Percentiles rank a stretch among this genome's conserved stretches.
phyloP scores from a whole-genome alignment of 805 yeast species.

The Wickerhamiella musiphila region DNA sequence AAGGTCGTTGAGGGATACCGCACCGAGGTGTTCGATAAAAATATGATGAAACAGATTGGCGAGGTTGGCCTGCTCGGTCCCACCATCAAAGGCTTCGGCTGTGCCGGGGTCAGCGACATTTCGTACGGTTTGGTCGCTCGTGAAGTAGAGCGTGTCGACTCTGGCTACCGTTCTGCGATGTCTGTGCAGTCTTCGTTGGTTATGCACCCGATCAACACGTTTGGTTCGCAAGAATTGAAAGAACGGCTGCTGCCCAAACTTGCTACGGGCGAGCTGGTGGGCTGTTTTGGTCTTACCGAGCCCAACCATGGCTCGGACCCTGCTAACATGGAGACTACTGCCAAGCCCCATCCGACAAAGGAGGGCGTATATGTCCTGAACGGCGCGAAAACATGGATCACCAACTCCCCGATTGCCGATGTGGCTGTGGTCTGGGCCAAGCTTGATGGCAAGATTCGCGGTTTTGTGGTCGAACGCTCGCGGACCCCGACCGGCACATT shows the following conservation, averaged over 20 bases:
- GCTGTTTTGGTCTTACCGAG: conserved; percentile 50
- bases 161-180: conserved; percentile 29
- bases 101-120: conserved; percentile 27
- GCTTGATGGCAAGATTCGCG: conserved; percentile 27
- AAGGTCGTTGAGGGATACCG: conserved; percentile 25
- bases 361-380: conserved; percentile 25
- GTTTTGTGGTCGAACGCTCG: conserved; percentile 26
- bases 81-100: conserved; percentile 27
- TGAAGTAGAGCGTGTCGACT: conserved; percentile 29
- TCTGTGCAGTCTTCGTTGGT: conserved; percentile 30
- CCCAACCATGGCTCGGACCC: conserved; percentile 49
- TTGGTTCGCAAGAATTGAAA: conserved; percentile 27
- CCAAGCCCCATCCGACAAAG: conserved; percentile 27
- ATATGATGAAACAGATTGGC: conserved; percentile 26
- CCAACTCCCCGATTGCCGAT: conserved; percentile 31
- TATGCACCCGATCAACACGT: conserved; percentile 26
- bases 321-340: conserved; percentile 38
- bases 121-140: conserved; percentile 28
- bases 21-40: conserved; percentile 23
- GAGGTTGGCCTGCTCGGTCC: conserved; percentile 26
- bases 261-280: conserved; percentile 29
- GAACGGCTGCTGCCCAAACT: conserved; percentile 25
- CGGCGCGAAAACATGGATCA: conserved; percentile 30
- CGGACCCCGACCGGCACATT: conserved; percentile 20
- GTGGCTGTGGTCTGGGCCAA: conserved; percentile 28